These are phyloP conservation scores for Schizophyllum commune DNA, from an alignment of 1,284 basidiomycete species.

Conservation along the genomic window DNA sequence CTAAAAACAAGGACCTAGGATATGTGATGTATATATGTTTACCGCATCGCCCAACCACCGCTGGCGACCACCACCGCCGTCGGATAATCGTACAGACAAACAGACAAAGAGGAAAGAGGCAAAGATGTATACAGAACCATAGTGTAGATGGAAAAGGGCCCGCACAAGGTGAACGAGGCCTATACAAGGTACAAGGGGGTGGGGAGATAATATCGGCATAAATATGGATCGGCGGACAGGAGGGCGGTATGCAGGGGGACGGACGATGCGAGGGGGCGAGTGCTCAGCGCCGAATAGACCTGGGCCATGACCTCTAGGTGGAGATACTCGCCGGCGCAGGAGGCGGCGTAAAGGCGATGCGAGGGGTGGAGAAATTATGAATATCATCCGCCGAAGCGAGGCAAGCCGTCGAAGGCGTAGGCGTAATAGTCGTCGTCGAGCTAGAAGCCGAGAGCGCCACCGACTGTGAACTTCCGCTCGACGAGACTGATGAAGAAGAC, in stretches of 20 bases:
- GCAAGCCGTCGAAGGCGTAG: background rate
- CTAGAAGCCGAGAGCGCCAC: constrained; percentile 3
- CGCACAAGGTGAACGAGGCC: too few relatives aligned
- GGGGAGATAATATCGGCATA: too few relatives aligned
- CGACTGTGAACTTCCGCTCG: background rate
- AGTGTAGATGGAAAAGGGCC: too few relatives aligned
- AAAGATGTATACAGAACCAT: too few relatives aligned
- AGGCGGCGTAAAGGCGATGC: background rate
- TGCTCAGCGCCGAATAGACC: background rate
- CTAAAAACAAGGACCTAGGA: background rate
- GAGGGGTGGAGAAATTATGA: background rate
- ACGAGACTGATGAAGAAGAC: background rate
- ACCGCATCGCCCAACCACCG: background rate
- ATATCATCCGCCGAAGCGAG: background rate
- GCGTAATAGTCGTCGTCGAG: background rate
- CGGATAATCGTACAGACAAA: background rate
- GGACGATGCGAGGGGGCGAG: background rate
- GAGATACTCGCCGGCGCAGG: background rate
- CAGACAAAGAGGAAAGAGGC: background rate
- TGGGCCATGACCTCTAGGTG: background rate
- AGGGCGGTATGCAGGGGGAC: too few relatives aligned
- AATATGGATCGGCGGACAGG: too few relatives aligned
- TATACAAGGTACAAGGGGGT: too few relatives aligned
- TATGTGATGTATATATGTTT: background rate
- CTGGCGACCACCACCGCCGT: background rate